phyloP scores from a whole-genome alignment of 352 stramenopile species.

The Pythium phragmiticola region DNA sequence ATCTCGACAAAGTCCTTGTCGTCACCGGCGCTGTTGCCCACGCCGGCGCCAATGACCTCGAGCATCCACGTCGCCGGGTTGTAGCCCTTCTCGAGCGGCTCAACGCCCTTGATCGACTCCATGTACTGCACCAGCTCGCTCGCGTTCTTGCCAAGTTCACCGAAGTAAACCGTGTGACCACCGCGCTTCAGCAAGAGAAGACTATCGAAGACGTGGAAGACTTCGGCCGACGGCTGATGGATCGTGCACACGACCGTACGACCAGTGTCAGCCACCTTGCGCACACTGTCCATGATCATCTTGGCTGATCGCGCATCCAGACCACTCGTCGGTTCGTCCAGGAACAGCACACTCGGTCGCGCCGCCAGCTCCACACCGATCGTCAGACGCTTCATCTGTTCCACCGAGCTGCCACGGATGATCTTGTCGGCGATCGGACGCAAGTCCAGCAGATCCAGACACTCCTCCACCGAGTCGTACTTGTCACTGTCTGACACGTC shows the following conservation, averaged over 20 bases:
- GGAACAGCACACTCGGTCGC: constrained; percentile 79
- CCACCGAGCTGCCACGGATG: constrained; percentile 34
- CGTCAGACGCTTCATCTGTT: constrained; percentile 64
- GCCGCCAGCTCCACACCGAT: constrained; percentile 91
- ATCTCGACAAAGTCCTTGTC: constrained; percentile 33
- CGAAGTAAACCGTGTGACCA: constrained; percentile 68
- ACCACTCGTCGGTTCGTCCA: constrained; percentile 85
- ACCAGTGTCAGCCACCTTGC: constrained; percentile 68
- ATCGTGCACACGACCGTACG: constrained; percentile 26
- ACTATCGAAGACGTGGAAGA: constrained; percentile 77
- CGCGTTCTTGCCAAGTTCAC: constrained; percentile 14
- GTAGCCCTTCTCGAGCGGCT: constrained; percentile 60
- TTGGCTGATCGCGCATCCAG: constrained; percentile 82
- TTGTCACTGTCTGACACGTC: constrained; percentile 28
- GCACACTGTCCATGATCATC: constrained; percentile 73
- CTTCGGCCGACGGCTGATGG: constrained; percentile 76
- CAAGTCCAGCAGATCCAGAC: constrained; percentile 28
- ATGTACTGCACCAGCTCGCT: constrained; percentile 53
- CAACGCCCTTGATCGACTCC: constrained; percentile 64
- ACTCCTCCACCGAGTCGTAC: constrained; percentile 30
- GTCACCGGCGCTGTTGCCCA: constrained; percentile 20
- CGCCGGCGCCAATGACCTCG: constrained; percentile 59
- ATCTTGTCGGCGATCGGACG: constrained; percentile 31
- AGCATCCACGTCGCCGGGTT: constrained; percentile 71
- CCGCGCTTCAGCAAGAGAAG: constrained; percentile 80